Evolutionary conservation across 495 filamentous ascomycete genomes (phyloP).

Genomic region (Neurospora sp.): DNA sequence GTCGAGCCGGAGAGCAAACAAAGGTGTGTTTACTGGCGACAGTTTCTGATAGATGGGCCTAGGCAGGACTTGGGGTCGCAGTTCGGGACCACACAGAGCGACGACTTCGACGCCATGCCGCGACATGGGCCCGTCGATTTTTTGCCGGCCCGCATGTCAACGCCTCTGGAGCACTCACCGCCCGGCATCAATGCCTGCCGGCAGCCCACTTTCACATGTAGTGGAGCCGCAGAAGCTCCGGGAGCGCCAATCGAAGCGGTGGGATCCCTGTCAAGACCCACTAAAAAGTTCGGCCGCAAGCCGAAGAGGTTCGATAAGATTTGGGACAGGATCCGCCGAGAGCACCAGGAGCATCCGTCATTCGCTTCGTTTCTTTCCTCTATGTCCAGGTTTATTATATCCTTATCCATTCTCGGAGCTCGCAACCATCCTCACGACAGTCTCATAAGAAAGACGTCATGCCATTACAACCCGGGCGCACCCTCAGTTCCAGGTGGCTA

Average conservation of each 20-base stretch:
- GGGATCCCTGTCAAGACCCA: neutral
- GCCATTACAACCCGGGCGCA: constrained; percentile 14
- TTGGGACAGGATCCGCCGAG: neutral
- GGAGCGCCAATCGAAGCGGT: neutral
- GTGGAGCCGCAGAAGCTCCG: neutral
- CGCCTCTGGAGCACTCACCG: neutral
- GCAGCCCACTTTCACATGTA: neutral
- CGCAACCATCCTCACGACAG: neutral
- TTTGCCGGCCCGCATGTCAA: neutral
- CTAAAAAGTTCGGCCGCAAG: neutral
- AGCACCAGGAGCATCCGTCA: neutral
- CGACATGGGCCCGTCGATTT: neutral
- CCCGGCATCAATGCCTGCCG: neutral
- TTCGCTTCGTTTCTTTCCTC: neutral
- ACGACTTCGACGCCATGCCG: neutral
- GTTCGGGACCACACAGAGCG: neutral
- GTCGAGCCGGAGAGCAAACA: constrained; percentile 3
- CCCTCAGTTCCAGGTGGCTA: constrained; percentile 28
- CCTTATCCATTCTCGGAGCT: neutral
- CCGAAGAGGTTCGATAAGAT: neutral
- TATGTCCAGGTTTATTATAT: neutral
- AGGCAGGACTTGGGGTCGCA: neutral
- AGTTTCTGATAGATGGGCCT: neutral
- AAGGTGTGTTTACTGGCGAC: neutral
- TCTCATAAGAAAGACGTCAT: neutral